These are phyloP conservation scores for Pseudogymnoascus destructans DNA, from an alignment of 2,329 filamentous ascomycete genomes.

Conservation along the genomic window DNA sequence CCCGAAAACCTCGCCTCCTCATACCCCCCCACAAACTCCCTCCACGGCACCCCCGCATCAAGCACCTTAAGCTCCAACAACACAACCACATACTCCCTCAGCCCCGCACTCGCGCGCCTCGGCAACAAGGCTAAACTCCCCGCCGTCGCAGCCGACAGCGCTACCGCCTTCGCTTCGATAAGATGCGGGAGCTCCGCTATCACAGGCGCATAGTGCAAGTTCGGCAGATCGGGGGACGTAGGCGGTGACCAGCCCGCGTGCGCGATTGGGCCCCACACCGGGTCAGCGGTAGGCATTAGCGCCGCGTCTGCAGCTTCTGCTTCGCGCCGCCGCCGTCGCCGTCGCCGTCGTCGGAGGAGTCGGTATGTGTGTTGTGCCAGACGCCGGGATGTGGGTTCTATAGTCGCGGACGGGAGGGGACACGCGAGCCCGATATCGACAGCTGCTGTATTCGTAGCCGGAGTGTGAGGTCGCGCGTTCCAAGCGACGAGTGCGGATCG, in stretches of 20 bases:
- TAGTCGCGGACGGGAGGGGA: background rate
- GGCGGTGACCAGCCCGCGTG: constrained; percentile 87
- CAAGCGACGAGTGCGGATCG: constrained; percentile 73
- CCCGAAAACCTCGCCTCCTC: constrained; percentile 76
- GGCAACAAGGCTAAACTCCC: constrained; percentile 54
- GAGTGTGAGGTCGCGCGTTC: constrained; percentile 56
- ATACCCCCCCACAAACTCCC: constrained; percentile 59
- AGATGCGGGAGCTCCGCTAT: constrained; percentile 75
- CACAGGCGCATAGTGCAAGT: constrained; percentile 73
- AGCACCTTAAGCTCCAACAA: constrained; percentile 55
- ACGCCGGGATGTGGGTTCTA: background rate
- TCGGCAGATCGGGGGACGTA: constrained; percentile 56
- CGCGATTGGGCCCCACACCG: constrained; percentile 67
- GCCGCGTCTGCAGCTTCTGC: background rate
- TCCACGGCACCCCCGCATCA: constrained; percentile 37
- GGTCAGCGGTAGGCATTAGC: constrained; percentile 12
- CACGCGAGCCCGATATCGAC: background rate
- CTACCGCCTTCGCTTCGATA: constrained; percentile 87
- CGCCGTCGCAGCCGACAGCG: constrained; percentile 48
- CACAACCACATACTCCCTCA: constrained; percentile 67
- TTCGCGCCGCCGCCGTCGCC: background rate
- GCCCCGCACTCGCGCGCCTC: constrained; percentile 54
- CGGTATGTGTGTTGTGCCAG: background rate
- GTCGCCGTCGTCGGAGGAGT: background rate
- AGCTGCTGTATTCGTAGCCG: background rate